phyloP scores from a whole-genome alignment of 805 yeast species.

The Pichia heedii region DNA sequence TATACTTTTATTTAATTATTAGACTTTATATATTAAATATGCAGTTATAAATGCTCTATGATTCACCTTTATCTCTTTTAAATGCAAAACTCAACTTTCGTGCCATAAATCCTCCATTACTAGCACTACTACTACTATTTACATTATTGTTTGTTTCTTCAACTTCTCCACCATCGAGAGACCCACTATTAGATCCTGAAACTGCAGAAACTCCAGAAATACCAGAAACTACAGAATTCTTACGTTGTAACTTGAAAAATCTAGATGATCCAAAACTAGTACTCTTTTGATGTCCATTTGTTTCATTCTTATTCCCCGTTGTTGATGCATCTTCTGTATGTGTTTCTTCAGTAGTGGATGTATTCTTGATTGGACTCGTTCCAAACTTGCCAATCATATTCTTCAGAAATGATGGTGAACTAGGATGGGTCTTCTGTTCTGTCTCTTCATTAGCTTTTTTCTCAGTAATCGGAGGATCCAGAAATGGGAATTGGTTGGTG shows the following conservation, averaged over 20 bases:
- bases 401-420: constrained; percentile 32
- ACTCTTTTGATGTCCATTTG: not conserved
- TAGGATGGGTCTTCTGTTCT: constrained; percentile 8
- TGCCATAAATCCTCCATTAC: constrained; percentile 12
- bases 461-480: constrained; percentile 7
- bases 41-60: not conserved
- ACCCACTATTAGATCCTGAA: not conserved
- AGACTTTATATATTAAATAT: not conserved
- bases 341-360: too few species aligned
- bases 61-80: not conserved
- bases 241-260: constrained; percentile 21
- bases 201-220: not conserved
- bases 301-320: not conserved
- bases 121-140: not conserved
- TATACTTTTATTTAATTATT: not conserved
- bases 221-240: constrained; percentile 5
- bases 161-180: constrained; percentile 1
- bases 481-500: not conserved
- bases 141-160: constrained; percentile 4
- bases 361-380: constrained; percentile 26
- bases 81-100: constrained; percentile 25
- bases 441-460: not conserved
- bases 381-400: constrained; percentile 31
- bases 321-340: too few species aligned
- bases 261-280: constrained; percentile 19